phyloP scores from a whole-genome alignment of 2,329 filamentous ascomycete species.

The Malbranchea cinnamomea region DNA sequence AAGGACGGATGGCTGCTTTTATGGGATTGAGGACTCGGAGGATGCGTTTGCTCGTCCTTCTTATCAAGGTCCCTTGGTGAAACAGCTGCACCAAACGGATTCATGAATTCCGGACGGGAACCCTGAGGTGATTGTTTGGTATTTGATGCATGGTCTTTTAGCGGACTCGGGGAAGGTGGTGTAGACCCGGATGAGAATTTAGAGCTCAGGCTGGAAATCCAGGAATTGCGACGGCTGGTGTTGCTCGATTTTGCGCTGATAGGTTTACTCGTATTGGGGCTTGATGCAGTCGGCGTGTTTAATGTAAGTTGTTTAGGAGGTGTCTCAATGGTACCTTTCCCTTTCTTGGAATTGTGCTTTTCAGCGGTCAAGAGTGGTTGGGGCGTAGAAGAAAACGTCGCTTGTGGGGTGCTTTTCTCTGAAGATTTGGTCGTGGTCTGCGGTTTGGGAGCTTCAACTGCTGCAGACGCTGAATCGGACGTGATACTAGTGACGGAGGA shows the following conservation, averaged over 20 bases:
- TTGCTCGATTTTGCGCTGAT: constrained; percentile 4
- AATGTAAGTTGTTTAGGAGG: too few relatives aligned
- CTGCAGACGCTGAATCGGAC: neutral
- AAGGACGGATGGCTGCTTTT: constrained; percentile 55
- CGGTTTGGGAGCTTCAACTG: too few relatives aligned
- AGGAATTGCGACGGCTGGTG: constrained; percentile 55
- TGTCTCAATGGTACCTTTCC: neutral
- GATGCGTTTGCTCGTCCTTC: constrained; percentile 19
- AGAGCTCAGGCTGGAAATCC: constrained; percentile 85
- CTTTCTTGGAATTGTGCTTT: neutral
- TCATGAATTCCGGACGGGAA: constrained; percentile 20
- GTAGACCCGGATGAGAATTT: constrained; percentile 58
- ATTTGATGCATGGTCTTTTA: constrained; percentile 17
- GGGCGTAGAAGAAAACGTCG: too few relatives aligned
- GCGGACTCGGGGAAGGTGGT: constrained; percentile 22
- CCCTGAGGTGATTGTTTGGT: constrained; percentile 17
- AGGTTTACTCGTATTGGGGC: constrained; percentile 1
- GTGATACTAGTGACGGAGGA: constrained; percentile 13
- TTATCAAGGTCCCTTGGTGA: constrained; percentile 30
- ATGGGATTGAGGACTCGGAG: constrained; percentile 49
- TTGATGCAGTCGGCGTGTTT: too few relatives aligned
- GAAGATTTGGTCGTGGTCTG: too few relatives aligned
- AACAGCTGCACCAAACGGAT: constrained; percentile 31
- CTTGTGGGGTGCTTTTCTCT: too few relatives aligned
- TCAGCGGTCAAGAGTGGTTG: too few relatives aligned